Evolutionary conservation across 2,329 filamentous ascomycete genomes (phyloP).

Genomic region (Ophiostoma piceae): DNA sequence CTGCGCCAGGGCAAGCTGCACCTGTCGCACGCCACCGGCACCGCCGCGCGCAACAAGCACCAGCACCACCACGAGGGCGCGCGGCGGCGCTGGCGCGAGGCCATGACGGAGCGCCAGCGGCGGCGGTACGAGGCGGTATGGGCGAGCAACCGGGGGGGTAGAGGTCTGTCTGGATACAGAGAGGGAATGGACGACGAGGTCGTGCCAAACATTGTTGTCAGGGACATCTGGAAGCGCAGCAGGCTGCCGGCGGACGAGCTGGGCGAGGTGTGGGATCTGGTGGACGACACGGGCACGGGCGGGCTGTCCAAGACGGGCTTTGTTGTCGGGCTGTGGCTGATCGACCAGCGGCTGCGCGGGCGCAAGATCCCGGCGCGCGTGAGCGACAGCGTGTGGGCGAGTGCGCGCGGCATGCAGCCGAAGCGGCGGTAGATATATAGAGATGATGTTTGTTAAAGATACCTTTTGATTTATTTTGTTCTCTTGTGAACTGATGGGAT

Average conservation of each 20-base stretch:
- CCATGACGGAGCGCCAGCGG: constrained; percentile 65
- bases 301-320: constrained; percentile 65
- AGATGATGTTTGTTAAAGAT: not conserved
- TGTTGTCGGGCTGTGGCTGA: constrained; percentile 75
- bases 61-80: constrained; percentile 76
- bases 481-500: not conserved
- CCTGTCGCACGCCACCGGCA: constrained; percentile 17
- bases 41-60: constrained; percentile 61
- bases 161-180: not conserved
- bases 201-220: constrained; percentile 62
- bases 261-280: constrained; percentile 71
- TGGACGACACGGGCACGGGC: constrained; percentile 53
- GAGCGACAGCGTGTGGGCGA: constrained; percentile 69
- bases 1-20: constrained; percentile 36
- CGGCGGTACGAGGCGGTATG: constrained; percentile 79
- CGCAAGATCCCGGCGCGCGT: constrained; percentile 69
- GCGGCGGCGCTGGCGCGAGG: constrained; percentile 70
- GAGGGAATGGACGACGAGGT: constrained; percentile 37
- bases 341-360: constrained; percentile 75
- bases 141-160: constrained; percentile 67
- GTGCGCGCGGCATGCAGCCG: constrained; percentile 47
- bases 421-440: constrained; percentile 10
- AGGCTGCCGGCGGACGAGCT: constrained; percentile 63
- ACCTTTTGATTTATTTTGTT: not conserved
- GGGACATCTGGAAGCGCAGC: constrained; percentile 70